These are phyloP conservation scores for Fennellomyces sp. DNA, from an alignment of 371 early-diverging fungal genomes.

Conservation along the genomic window DNA sequence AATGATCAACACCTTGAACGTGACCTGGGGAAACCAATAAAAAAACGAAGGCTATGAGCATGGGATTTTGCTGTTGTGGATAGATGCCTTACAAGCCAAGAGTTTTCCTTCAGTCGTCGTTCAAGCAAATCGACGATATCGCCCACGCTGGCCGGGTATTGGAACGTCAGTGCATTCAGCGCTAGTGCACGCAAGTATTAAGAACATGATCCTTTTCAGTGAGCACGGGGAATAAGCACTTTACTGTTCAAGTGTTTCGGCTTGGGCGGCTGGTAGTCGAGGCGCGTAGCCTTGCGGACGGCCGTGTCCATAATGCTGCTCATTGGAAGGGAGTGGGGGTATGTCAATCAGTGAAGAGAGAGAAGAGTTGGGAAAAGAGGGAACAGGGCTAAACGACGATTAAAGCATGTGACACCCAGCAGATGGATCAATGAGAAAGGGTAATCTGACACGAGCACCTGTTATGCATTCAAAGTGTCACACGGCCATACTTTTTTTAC, in stretches of 20 bases:
- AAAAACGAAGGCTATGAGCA: neutral
- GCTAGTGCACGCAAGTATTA: constrained; percentile 22
- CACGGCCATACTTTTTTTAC: too few species aligned
- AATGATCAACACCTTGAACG: constrained; percentile 84
- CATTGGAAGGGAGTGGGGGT: too few species aligned
- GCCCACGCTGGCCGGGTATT: constrained; percentile 37
- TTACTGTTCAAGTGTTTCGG: constrained; percentile 82
- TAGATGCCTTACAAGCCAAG: constrained; percentile 72
- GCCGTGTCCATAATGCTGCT: constrained; percentile 66
- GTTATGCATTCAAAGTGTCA: too few species aligned
- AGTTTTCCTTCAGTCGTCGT: constrained; percentile 65
- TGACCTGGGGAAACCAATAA: constrained; percentile 56
- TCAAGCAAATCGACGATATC: constrained; percentile 64
- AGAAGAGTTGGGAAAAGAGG: too few species aligned
- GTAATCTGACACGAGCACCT: too few species aligned
- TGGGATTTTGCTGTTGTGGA: neutral
- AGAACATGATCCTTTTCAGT: neutral
- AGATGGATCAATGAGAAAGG: too few species aligned
- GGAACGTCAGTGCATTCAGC: constrained; percentile 47
- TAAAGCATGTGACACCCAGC: too few species aligned
- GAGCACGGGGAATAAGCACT: neutral
- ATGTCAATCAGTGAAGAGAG: too few species aligned
- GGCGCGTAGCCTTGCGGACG: constrained; percentile 73
- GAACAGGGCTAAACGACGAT: too few species aligned
- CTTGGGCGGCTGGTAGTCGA: constrained; percentile 75